Conservation (phyloP, 2,329 filamentous ascomycete species). For the Colletotrichum cordylinicola region DNA sequence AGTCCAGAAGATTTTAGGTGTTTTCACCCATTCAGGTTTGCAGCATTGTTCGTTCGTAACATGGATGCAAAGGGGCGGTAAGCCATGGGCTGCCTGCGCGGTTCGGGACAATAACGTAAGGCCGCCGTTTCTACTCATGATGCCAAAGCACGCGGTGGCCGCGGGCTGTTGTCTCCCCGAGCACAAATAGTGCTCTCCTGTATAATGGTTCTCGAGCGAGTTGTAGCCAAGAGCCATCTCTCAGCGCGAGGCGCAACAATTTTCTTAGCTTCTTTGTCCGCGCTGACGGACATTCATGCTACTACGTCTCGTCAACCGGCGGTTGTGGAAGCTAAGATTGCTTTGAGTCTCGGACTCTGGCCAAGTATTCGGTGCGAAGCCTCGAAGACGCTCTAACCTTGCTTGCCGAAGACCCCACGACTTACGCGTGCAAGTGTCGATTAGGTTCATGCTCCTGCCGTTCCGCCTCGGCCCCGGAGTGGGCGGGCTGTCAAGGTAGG, state of each 20-base stretch:
- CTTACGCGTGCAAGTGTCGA: not conserved
- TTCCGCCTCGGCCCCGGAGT: not conserved
- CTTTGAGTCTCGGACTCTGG: not conserved
- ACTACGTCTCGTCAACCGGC: not conserved
- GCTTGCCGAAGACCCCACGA: not conserved
- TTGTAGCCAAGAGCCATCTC: not conserved
- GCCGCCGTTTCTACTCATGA: not conserved
- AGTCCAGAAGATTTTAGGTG: not conserved
- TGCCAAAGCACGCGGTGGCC: not conserved
- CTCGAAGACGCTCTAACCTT: not conserved
- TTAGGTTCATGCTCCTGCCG: not conserved
- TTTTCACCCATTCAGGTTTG: not conserved
- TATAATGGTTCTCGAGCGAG: not conserved
- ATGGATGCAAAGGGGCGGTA: not conserved
- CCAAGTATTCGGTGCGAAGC: not conserved
- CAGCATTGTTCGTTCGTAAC: not conserved
- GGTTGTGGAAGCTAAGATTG: not conserved
- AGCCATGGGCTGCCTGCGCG: not conserved
- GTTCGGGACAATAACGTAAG: not conserved
- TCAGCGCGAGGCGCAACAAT: not conserved
- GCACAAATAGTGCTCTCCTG: not conserved
- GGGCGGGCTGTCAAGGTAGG: not conserved
- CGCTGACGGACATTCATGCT: not conserved
- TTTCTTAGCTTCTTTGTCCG: slow-evolving; percentile 1
- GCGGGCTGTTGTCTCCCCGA: not conserved